These are phyloP conservation scores for Crucihimalaya himalaica DNA, from an alignment of 345 rosid species.

Conservation along the genomic window DNA sequence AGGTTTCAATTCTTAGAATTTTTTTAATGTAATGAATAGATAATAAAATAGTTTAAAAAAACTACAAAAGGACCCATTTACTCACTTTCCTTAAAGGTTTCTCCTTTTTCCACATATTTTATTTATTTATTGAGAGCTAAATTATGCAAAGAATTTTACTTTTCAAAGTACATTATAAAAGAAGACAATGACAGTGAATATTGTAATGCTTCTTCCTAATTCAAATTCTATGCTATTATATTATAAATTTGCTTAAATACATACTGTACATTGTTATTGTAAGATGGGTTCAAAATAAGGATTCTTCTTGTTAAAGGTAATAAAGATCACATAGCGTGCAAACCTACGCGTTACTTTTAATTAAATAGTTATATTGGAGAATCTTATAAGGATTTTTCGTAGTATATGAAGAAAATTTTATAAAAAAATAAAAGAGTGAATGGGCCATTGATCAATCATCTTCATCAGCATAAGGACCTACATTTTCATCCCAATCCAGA, in stretches of 20 bases:
- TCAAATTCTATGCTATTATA: not conserved
- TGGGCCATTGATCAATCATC: conserved; percentile 32
- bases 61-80: conserved; percentile 15
- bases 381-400: not conserved
- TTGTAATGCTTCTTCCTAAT: not conserved
- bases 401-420: not conserved
- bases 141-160: conserved; percentile 10
- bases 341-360: conserved; percentile 10
- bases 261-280: not conserved
- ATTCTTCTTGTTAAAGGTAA: conserved; percentile 8
- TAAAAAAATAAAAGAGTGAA: conserved; percentile 4
- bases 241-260: not conserved
- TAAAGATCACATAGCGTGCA: conserved; percentile 21
- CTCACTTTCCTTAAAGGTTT: conserved; percentile 36
- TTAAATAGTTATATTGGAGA: conserved; percentile 12
- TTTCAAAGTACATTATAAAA: not conserved
- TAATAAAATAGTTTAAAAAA: conserved; percentile 13
- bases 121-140: not conserved
- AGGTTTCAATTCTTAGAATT: not conserved
- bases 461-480: conserved; percentile 24
- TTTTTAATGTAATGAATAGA: conserved; percentile 1
- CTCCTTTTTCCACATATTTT: not conserved
- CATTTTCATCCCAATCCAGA: conserved; percentile 34
- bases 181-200: not conserved
- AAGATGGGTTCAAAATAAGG: not conserved